These are phyloP conservation scores for Tetrapisispora fleetii DNA, from an alignment of 805 yeast genomes.

Conservation along the genomic window DNA sequence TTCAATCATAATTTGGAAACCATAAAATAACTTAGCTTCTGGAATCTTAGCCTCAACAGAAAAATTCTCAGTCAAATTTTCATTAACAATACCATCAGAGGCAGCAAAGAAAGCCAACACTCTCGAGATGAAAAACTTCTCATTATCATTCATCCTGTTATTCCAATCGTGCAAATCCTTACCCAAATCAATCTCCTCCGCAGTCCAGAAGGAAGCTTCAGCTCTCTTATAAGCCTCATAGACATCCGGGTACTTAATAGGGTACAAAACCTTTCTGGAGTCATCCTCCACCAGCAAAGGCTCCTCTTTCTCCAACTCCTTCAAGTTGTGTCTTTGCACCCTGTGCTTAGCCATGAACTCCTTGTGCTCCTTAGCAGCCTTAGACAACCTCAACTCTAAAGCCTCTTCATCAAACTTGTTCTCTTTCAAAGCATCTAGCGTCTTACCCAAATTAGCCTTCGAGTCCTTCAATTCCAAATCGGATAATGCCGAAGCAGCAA, in stretches of 20 bases:
- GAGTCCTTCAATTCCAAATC: constrained; percentile 40
- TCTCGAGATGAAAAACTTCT: constrained; percentile 83
- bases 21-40: constrained; percentile 97
- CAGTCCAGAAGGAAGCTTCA: constrained; percentile 99
- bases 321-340: constrained; percentile 63
- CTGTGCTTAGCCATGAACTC: constrained; percentile 51
- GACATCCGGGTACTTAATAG: constrained; percentile 92
- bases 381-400: constrained; percentile 21
- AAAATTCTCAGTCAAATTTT: constrained; percentile 93
- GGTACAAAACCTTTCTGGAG: constrained; percentile 85
- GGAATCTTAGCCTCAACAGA: constrained; percentile 95
- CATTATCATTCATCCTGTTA: constrained; percentile 77
- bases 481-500: constrained; percentile 47
- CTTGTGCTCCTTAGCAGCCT: constrained; percentile 36
- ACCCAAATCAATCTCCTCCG: constrained; percentile 93
- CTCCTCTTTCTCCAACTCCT: constrained; percentile 75
- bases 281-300: constrained; percentile 80
- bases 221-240: constrained; percentile 99
- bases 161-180: constrained; percentile 94
- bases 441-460: constrained; percentile 34
- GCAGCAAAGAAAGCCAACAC: constrained; percentile 98
- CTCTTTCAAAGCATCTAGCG: constrained; percentile 36
- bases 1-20: constrained; percentile 99
- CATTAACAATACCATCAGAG: constrained; percentile 96
- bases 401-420: constrained; percentile 11